Base-by-base conservation (phyloP, 371 early-diverging fungal species). In the Mucor indicus region DNA sequence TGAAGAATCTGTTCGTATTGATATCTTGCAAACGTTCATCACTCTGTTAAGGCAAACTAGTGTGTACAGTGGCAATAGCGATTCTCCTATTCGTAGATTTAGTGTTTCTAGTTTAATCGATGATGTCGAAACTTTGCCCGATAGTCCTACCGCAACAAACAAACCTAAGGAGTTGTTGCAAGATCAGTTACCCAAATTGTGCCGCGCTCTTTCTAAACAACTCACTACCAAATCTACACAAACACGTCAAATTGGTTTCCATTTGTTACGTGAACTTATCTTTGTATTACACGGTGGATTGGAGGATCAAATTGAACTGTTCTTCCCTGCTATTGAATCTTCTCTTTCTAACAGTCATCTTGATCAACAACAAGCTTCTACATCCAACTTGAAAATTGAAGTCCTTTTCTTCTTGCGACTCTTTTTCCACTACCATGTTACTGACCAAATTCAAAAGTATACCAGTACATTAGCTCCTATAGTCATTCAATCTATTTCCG, bases 1-100 rank as follows among this genome's bases (percentile, higher is more conserved):
- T 12, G 94, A 95, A 54, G 96, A 97, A 51, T 83, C 85, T 50
- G 97, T 97, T 13, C 85, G 94, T 13, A 67, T 86, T 7, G 96
- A 95, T 57, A 72, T 95, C 10, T 61, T 96, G 7, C 72, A 75
- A 23, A 88, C 95, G 0, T 91, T 90, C 43, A 83, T 84, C 36
- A 72, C 77, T 0, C 64, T 94, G 21, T 63, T 92, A 20, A 75
- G 84, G 8, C 90, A 89, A 54, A 89, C 89, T 6, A 83, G 71
- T 30, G 74, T 81, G 9, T 80, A 79, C 35, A 67, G 72, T 3
- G 69, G 69, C 5, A 33, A 37, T 16, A 19, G n/a, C 15, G 40
- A 53, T 12, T 45, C 33, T 1, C 22, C 19, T 3, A 13, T 23
- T 17, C 38, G 40, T 36, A 90, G 90, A 47, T 83, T 88, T 62